Conservation (phyloP, 768 basidiomycete species). For the Tricholoma sp. region DNA sequence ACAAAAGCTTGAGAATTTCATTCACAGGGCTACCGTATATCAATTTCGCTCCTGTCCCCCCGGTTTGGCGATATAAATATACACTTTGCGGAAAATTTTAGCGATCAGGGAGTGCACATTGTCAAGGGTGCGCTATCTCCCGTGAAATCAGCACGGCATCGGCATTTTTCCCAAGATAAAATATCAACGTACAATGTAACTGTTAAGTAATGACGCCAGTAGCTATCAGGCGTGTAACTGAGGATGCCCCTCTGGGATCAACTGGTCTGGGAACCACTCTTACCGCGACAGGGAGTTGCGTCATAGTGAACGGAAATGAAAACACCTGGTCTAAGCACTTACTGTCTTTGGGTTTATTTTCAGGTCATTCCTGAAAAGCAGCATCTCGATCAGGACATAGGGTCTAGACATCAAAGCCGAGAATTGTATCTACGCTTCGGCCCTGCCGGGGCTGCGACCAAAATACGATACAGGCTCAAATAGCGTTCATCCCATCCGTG, state of each 20-base stretch:
- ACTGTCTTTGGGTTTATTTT: neutral
- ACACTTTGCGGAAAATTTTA: neutral
- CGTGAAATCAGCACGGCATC: neutral
- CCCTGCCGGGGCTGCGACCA: neutral
- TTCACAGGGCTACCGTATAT: neutral
- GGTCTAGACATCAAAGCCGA: neutral
- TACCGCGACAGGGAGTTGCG: neutral
- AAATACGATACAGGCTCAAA: too few species aligned
- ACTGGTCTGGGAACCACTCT: neutral
- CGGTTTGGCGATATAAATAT: neutral
- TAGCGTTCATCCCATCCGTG: neutral
- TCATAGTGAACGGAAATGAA: neutral
- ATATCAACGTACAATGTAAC: neutral
- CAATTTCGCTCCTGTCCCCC: neutral
- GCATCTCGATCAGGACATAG: neutral
- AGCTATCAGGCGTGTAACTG: neutral
- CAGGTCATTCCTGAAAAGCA: neutral
- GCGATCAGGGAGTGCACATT: neutral
- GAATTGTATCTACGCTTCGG: neutral
- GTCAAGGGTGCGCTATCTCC: neutral
- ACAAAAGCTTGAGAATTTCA: neutral
- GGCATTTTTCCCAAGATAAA: neutral
- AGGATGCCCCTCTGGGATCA: neutral
- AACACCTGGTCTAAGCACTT: neutral
- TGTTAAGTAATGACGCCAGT: neutral